Evolutionary conservation across 2,329 filamentous ascomycete species (phyloP), one percentile per base, ranked within the genome.

Genomic region (Orbilia javanica): DNA sequence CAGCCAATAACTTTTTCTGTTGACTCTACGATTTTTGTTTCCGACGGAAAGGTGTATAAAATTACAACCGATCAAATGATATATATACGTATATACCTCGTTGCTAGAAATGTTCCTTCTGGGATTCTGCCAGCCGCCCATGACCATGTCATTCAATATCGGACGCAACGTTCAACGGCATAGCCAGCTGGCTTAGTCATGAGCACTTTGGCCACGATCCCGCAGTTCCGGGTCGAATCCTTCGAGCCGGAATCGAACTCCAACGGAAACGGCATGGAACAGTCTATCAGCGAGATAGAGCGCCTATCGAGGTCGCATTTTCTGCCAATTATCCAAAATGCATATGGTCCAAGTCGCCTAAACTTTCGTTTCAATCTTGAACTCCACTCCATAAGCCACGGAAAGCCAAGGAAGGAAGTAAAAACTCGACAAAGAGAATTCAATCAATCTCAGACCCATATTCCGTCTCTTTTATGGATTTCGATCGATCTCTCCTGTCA

Each of bases 401-500:
- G 52, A 15, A 22, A 25, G 10, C 42, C n/a, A 20, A 20, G 42
- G 15, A 50, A 50, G 25, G 22, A 50, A 48, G n/a, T 10, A 25
- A 50, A 50, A n/a, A 27, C n/a, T n/a, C n/a, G 15, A 4, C 20
- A 25, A 52, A 10, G 18, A 52, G 8, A 52, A 52, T 57, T 13
- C 50, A 57, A 25, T 60, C 34, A 60, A 60, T 39, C 20, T 39
- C 15, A 42, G 42, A 57, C 52, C 3, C 36, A 60, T 60, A 60
- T 60, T 34, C 55, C 34, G 55, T 34, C 34, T 42, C 18, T 60
- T 20, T 42, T 60, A 60, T 60, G 20, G 10, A 31, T 60, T 4
- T 42, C 22, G 52, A 57, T 69, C 65, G 48, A 57, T 69, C 50
- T 42, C 3, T 60, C 55, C 55, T 42, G 55, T 60, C 55, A 60